Evolutionary conservation across 805 yeast genomes (phyloP).

Genomic region (Candida golubevii): DNA sequence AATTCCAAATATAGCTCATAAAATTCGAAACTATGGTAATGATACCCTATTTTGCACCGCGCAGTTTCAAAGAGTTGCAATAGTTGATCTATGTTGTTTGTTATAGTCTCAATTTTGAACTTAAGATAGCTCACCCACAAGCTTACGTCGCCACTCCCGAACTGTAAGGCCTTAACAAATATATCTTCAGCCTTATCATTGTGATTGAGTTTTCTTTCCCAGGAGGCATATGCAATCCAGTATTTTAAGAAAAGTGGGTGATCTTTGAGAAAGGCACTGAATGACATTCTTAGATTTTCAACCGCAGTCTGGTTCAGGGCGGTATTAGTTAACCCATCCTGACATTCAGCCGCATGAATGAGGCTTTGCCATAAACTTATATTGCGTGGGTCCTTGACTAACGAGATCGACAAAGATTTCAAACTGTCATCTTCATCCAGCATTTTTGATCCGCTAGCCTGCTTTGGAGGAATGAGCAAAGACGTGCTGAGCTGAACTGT

Average conservation of each 20-base stretch:
- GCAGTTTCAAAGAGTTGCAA: constrained; percentile 43
- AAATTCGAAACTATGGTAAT: constrained; percentile 48
- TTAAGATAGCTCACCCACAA: constrained; percentile 50
- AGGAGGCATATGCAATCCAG: constrained; percentile 53
- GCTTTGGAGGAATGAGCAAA: too few relatives aligned
- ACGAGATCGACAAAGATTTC: neutral
- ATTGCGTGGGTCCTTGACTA: constrained; percentile 33
- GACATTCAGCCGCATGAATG: constrained; percentile 27
- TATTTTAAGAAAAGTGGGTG: constrained; percentile 51
- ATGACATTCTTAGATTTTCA: constrained; percentile 34
- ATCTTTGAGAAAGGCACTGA: constrained; percentile 39
- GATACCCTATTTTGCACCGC: constrained; percentile 46
- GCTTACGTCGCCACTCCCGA: constrained; percentile 42
- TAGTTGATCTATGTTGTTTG: constrained; percentile 27
- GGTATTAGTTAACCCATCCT: constrained; percentile 30
- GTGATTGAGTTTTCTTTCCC: constrained; percentile 44
- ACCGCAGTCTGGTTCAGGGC: constrained; percentile 27
- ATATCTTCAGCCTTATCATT: constrained; percentile 33
- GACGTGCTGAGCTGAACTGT: too few relatives aligned
- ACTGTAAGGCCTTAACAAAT: constrained; percentile 21
- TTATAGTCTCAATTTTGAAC: constrained; percentile 33
- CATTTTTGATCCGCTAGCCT: too few relatives aligned
- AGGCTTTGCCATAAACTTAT: constrained; percentile 36
- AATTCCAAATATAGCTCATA: constrained; percentile 48
- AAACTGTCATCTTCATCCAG: too few relatives aligned